phyloP scores from a whole-genome alignment of 106 monocot genomes.

The Gastrodia elata region DNA sequence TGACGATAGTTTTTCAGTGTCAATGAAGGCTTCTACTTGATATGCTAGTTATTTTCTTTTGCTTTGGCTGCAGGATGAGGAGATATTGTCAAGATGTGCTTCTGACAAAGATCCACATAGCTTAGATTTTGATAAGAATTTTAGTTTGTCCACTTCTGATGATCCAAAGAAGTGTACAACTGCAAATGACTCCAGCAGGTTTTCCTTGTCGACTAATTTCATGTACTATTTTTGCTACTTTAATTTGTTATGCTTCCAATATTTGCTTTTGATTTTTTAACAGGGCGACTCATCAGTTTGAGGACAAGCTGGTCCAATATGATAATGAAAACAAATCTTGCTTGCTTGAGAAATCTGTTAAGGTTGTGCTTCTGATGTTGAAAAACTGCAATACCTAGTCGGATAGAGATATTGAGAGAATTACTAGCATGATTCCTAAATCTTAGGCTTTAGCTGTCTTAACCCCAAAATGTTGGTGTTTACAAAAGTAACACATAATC shows the following conservation, averaged over 20 bases:
- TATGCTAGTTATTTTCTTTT: neutral
- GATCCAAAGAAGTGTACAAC: conserved; percentile 8
- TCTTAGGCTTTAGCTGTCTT: neutral
- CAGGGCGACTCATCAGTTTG: conserved; percentile 23
- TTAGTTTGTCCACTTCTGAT: conserved; percentile 16
- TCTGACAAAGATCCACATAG: conserved; percentile 15
- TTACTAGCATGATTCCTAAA: neutral
- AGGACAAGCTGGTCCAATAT: conserved; percentile 24
- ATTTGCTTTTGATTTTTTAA: conserved; percentile 2
- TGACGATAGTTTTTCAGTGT: neutral
- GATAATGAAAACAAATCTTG: conserved; percentile 19
- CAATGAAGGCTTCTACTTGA: neutral
- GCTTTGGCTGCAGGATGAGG: conserved; percentile 29
- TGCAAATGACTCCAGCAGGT: conserved; percentile 31
- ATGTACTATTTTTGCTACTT: neutral
- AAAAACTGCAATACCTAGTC: neutral
- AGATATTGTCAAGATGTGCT: conserved; percentile 7
- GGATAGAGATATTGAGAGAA: neutral
- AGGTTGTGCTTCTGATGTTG: conserved; percentile 19
- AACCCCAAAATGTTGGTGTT: too few species aligned
- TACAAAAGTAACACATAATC: too few species aligned
- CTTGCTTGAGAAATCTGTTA: conserved; percentile 9
- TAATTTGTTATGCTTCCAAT: neutral
- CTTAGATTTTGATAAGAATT: conserved; percentile 9
- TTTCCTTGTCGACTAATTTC: conserved; percentile 1